A percentile compares a stretch with the other conserved stretches of the same genome.
phyloP scores from a whole-genome alignment of 768 basidiomycete species.

The Lanmaoa rubissima region DNA sequence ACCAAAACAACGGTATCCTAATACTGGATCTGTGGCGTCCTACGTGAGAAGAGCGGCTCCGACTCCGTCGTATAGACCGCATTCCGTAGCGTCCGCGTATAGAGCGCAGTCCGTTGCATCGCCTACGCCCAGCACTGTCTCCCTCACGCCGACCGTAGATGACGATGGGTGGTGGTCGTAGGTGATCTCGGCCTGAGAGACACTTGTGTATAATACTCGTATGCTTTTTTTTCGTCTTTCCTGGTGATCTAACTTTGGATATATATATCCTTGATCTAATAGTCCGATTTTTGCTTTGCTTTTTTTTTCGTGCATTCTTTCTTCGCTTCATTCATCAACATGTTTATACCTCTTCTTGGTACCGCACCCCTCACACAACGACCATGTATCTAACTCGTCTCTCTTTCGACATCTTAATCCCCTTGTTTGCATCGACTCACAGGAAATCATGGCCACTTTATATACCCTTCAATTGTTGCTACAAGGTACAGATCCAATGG shows the following conservation, averaged over 20 bases:
- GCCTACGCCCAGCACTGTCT: constrained; percentile 76
- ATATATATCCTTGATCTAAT: constrained; percentile 27
- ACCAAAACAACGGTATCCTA: constrained; percentile 32
- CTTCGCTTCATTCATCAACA: not conserved
- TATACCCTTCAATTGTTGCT: constrained; percentile 40
- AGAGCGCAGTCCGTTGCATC: constrained; percentile 48
- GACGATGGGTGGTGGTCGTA: constrained; percentile 80
- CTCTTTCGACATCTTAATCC: constrained; percentile 4
- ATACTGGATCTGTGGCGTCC: constrained; percentile 13
- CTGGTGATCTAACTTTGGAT: constrained; percentile 16
- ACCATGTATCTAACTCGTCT: constrained; percentile 1
- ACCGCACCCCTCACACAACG: not conserved
- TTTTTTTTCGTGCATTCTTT: not conserved
- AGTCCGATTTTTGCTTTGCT: not conserved
- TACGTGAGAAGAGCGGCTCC: constrained; percentile 19
- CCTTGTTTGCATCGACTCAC: constrained; percentile 12
- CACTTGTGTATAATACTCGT: constrained; percentile 5
- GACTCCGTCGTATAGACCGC: constrained; percentile 33
- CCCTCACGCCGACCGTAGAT: constrained; percentile 64
- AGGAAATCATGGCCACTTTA: constrained; percentile 29
- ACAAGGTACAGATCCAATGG: constrained; percentile 39
- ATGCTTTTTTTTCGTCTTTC: constrained; percentile 1
- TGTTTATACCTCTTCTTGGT: constrained; percentile 18
- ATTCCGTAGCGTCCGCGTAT: constrained; percentile 47
- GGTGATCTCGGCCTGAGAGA: not conserved